These are phyloP conservation scores for Backusella mclennaniae DNA, from an alignment of 192 early-diverging fungal species.

Conservation along the genomic window DNA sequence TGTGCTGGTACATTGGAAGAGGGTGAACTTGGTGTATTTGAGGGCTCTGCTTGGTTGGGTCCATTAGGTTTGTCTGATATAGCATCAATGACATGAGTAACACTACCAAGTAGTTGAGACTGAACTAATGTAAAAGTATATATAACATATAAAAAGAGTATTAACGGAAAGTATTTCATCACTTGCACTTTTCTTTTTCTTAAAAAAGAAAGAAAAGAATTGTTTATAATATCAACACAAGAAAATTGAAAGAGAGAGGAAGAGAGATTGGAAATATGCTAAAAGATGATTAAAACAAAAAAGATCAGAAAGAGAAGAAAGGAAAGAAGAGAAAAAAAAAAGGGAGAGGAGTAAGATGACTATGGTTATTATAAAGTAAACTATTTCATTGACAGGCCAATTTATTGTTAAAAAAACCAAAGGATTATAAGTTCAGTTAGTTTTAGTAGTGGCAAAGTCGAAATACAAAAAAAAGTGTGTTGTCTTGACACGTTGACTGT, in stretches of 20 bases:
- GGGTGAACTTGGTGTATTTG: neutral
- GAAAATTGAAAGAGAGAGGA: neutral
- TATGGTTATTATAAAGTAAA: neutral
- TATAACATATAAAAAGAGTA: neutral
- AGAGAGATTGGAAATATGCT: neutral
- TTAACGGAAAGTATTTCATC: neutral
- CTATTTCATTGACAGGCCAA: slow-evolving; percentile 4
- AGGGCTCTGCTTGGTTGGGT: neutral
- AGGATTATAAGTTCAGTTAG: neutral
- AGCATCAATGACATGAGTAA: neutral
- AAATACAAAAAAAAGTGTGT: neutral
- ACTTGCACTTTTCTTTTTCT: neutral
- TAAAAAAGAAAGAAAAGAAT: neutral
- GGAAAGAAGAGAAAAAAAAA: neutral
- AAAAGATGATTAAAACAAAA: neutral
- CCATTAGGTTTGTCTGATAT: neutral
- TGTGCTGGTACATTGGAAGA: slow-evolving; percentile 1
- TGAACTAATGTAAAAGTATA: slow-evolving; percentile 3
- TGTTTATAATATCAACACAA: neutral
- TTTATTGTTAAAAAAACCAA: slow-evolving; percentile 5
- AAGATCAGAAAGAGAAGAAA: neutral
- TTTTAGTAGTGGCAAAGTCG: slow-evolving; percentile 3
- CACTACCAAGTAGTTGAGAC: neutral
- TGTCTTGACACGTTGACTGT: slow-evolving; percentile 6
- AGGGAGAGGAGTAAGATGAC: neutral